These are phyloP conservation scores for Mycena galopus DNA, from an alignment of 768 basidiomycete species.

Conservation along the genomic window DNA sequence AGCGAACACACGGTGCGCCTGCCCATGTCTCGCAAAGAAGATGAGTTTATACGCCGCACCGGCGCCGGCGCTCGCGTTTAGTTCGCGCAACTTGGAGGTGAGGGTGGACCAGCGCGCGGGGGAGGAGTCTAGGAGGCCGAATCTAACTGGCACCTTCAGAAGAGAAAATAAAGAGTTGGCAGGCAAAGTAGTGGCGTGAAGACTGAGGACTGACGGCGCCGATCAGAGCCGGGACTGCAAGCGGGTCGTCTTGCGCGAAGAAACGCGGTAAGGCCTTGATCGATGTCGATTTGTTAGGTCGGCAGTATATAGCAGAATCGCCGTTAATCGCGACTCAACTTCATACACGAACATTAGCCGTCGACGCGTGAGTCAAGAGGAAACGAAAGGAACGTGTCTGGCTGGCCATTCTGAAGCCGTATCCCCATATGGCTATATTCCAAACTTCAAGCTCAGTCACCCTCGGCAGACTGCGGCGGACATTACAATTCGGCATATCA, in stretches of 20 bases:
- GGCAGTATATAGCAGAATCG: neutral
- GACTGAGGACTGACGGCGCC: neutral
- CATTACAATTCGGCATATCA: too few species aligned
- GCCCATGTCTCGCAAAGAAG: slow-evolving; percentile 77
- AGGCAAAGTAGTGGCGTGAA: neutral
- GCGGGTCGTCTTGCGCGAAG: neutral
- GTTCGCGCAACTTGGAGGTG: slow-evolving; percentile 50
- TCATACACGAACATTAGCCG: neutral
- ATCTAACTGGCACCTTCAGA: slow-evolving; percentile 64
- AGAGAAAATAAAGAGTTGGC: neutral
- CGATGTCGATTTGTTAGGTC: neutral
- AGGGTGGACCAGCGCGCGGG: slow-evolving; percentile 65
- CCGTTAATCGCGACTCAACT: neutral
- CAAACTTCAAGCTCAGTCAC: neutral
- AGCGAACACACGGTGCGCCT: slow-evolving; percentile 73
- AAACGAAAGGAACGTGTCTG: neutral
- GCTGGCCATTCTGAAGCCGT: neutral
- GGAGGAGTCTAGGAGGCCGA: slow-evolving; percentile 69
- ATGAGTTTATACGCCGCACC: slow-evolving; percentile 71
- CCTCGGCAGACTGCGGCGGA: too few species aligned
- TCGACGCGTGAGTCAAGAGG: neutral
- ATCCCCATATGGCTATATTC: neutral
- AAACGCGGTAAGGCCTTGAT: neutral
- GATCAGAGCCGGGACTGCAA: neutral
- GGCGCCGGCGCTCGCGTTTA: slow-evolving; percentile 58